Evolutionary conservation across 331 rosid genomes (phyloP).

Genomic region (Phaseolus coccineus): DNA sequence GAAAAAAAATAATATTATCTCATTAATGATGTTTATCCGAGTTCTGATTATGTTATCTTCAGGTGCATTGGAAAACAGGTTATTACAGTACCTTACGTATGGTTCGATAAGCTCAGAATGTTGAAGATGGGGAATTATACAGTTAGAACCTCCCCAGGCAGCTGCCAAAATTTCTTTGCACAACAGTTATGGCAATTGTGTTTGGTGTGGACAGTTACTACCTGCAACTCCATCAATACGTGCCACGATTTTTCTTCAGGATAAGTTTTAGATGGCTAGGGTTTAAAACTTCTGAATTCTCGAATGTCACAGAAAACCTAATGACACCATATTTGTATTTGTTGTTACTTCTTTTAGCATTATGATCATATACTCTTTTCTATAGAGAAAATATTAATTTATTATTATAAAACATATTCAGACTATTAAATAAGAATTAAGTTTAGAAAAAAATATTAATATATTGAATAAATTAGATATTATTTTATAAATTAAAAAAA

Average conservation of each 20-base stretch:
- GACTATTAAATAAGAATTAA: no score
- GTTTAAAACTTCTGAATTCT: conserved; percentile 6
- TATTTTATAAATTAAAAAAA: no score
- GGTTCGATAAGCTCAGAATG: not conserved
- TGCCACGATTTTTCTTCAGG: not conserved
- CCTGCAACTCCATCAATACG: not conserved
- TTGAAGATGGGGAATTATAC: not conserved
- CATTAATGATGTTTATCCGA: not conserved
- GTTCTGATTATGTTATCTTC: conserved; percentile 2
- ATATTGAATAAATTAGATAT: no score
- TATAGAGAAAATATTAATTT: not conserved
- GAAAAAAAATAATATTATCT: no score
- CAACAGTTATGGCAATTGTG: not conserved
- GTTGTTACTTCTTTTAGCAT: not conserved
- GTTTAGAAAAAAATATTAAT: no score
- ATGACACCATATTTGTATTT: not conserved
- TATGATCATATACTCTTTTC: not conserved
- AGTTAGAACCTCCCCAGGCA: not conserved
- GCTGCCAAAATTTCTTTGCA: conserved; percentile 2
- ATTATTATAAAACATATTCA: no score
- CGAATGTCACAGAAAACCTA: not conserved
- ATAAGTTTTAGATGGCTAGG: conserved; percentile 29
- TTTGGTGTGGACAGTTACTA: not conserved
- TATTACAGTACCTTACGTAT: not conserved
- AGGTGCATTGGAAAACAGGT: not conserved